Conservation (phyloP, 176 grass and related monocot genomes). For the Oryza glaberrima region DNA sequence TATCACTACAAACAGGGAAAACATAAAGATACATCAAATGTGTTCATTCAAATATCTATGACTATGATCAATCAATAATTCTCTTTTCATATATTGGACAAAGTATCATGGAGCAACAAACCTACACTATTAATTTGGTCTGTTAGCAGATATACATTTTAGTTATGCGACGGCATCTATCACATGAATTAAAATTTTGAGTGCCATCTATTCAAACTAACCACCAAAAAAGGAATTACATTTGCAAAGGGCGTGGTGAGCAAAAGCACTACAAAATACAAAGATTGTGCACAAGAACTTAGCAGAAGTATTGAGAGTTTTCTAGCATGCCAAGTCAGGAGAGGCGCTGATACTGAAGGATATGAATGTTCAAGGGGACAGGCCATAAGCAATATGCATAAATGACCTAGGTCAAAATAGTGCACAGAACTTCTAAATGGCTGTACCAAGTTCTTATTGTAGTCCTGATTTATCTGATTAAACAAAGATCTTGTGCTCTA, state of each 20-base stretch:
- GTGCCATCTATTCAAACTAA: neutral
- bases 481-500: constrained; percentile 4
- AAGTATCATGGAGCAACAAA: neutral
- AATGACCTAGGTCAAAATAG: constrained; percentile 1
- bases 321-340: neutral
- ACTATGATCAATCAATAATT: neutral
- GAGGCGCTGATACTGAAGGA: neutral
- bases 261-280: neutral
- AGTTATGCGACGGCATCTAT: neutral
- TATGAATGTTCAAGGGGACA: constrained; percentile 20
- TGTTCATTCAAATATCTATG: too few relatives aligned
- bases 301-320: neutral
- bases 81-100: neutral
- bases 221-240: constrained; percentile 9
- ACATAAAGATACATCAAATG: neutral
- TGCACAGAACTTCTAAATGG: neutral
- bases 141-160: neutral
- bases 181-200: constrained; percentile 8
- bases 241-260: neutral
- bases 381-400: constrained; percentile 36
- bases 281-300: neutral
- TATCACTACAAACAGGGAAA: neutral
- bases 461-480: neutral
- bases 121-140: neutral
- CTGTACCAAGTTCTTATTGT: constrained; percentile 5